Percentiles rank a stretch among this genome's conserved stretches.
phyloP scores from a whole-genome alignment of 2,329 filamentous ascomycete species.

The Pestalotiopsis sp. region DNA sequence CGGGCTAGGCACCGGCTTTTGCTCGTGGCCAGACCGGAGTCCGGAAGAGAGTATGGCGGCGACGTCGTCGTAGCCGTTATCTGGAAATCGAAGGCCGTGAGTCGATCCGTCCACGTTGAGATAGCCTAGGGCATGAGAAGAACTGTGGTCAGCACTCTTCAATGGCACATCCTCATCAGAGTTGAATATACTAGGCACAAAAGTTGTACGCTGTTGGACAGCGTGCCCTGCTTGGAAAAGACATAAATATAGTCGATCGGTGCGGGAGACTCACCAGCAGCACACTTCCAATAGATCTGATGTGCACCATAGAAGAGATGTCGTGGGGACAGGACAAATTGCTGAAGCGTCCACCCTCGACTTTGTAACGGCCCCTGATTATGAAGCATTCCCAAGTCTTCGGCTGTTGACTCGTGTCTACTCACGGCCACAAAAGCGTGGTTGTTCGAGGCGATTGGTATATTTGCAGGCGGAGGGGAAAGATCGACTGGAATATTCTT shows the following conservation, averaged over 20 bases:
- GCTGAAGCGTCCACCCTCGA: background rate
- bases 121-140: background rate
- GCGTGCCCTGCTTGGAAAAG: background rate
- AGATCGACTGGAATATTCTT: background rate
- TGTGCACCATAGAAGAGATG: background rate
- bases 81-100: background rate
- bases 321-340: background rate
- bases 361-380: background rate
- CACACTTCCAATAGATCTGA: conserved; percentile 1
- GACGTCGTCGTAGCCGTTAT: background rate
- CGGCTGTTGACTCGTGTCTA: background rate
- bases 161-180: background rate
- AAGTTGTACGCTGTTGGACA: no score
- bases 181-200: no score
- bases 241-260: background rate
- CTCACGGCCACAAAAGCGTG: background rate
- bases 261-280: background rate
- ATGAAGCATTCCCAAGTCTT: background rate
- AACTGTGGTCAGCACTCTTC: background rate
- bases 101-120: background rate
- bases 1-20: background rate
- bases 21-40: background rate
- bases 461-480: background rate
- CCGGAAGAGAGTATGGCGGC: background rate
- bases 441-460: background rate